Evolutionary conservation across 2,329 filamentous ascomycete species (phyloP).

Genomic region (Diaporthe vexans): DNA sequence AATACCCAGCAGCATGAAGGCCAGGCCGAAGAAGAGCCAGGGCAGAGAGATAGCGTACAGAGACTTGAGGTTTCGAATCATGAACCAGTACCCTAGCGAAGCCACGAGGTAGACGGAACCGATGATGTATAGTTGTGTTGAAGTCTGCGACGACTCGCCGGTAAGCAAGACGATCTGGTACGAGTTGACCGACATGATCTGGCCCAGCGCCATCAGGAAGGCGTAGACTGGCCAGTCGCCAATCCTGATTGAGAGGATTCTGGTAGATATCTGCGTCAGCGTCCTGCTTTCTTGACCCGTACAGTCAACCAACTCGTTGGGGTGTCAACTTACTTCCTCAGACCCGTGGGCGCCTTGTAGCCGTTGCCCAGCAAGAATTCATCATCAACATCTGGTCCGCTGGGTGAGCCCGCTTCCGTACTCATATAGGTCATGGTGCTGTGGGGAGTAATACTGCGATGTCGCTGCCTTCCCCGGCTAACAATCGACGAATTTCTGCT

Average conservation of each 20-base stretch:
- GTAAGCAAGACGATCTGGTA: slow-evolving; percentile 78
- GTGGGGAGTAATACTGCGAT: slow-evolving; percentile 43
- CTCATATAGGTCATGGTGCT: slow-evolving; percentile 41
- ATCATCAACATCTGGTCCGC: slow-evolving; percentile 43
- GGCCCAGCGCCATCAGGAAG: slow-evolving; percentile 71
- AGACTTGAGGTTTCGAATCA: slow-evolving; percentile 71
- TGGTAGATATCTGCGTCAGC: slow-evolving; percentile 26
- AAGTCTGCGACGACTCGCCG: slow-evolving; percentile 71
- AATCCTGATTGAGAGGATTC: slow-evolving; percentile 64
- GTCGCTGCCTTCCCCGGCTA: slow-evolving; percentile 45
- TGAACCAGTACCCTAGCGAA: slow-evolving; percentile 73
- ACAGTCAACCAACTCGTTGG: no score
- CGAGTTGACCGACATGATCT: slow-evolving; percentile 75
- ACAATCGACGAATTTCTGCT: slow-evolving; percentile 53
- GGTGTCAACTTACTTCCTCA: slow-evolving; percentile 60
- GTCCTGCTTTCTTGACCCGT: background rate
- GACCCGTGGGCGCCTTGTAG: slow-evolving; percentile 69
- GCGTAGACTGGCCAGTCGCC: slow-evolving; percentile 76
- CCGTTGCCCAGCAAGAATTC: slow-evolving; percentile 70
- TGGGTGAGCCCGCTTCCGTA: slow-evolving; percentile 42
- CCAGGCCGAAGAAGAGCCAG: slow-evolving; percentile 73
- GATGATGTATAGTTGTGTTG: slow-evolving; percentile 71
- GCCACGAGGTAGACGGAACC: slow-evolving; percentile 71
- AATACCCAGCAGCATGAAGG: slow-evolving; percentile 73
- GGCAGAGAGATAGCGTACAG: slow-evolving; percentile 70